Percentiles rank a stretch among this genome's conserved stretches.
Conservation (phyloP, 139 green algal genomes). For the Tetradesmus lagerheimii region DNA sequence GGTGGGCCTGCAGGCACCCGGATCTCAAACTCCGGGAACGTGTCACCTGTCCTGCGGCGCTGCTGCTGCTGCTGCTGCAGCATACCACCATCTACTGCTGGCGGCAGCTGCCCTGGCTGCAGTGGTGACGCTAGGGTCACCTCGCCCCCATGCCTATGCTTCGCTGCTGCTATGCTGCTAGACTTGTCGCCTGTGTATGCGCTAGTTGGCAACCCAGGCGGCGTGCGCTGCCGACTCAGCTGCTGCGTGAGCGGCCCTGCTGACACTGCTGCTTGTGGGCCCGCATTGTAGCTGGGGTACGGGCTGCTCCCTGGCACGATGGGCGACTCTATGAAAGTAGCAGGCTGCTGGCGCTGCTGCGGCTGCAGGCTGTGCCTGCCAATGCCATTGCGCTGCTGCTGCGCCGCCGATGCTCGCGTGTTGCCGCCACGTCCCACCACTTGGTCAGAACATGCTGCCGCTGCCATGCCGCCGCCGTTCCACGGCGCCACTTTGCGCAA, state of each 20-base stretch:
- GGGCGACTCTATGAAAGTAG: background rate
- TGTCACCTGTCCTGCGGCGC: background rate
- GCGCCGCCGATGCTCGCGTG: background rate
- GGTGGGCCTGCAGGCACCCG: constrained; percentile 23
- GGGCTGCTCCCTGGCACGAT: background rate
- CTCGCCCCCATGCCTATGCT: background rate
- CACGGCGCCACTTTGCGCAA: constrained; percentile 58
- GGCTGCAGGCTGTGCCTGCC: background rate
- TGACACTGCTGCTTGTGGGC: background rate
- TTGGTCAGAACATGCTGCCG: background rate
- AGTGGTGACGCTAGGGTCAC: background rate
- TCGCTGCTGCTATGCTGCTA: constrained; percentile 13
- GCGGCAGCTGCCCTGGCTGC: background rate
- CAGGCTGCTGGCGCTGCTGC: background rate
- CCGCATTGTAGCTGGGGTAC: background rate
- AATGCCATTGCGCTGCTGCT: background rate
- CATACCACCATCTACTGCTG: constrained; percentile 9
- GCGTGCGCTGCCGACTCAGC: constrained; percentile 1
- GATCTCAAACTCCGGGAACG: constrained; percentile 47
- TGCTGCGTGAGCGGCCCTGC: background rate
- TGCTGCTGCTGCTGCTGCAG: constrained; percentile 12
- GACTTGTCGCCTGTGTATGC: background rate
- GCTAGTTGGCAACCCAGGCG: background rate
- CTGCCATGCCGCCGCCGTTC: background rate
- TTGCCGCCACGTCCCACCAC: background rate